Evolutionary conservation across 176 grass and related monocot genomes (phyloP), one percentile per base, ranked within the genome.

Genomic region (Alloteropsis semialata): DNA sequence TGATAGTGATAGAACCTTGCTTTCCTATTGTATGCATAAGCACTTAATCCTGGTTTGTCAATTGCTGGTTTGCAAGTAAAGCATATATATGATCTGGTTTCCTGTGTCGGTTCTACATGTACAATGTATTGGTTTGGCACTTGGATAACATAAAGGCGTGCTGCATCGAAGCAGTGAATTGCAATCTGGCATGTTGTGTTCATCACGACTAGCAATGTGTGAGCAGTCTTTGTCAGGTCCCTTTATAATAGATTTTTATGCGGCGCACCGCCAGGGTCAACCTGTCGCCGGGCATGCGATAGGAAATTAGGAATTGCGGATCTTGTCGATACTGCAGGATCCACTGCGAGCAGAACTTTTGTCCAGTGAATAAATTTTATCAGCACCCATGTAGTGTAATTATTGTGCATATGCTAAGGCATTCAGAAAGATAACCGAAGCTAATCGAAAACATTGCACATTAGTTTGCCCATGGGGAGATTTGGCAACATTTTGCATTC

Each of bases 401-500:
- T 25, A 25, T 56, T 1, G 21, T 59, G 56, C 56, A 27, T 28
- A 59, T 28, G 5, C 24, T 59, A 4, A 27, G 56, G 56, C 56
- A 27, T 27, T 59, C 56, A 27, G 24, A 59, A 24, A 58, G 55
- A 27, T 6, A 58, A 58, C 4, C 3, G n/a, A 58, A 58, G 55
- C n/a, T 54, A 27, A 25, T 54, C 19, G 19, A 58, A 27, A 37
- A 36, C 71, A 32, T 60, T 59, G 29, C 39, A 30, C n/a, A 44
- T 28, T 16, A 33, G 37, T 45, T n/a, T n/a, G n/a, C 17, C 54
- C 13, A 8, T 46, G 15, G 19, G 21, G 5, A 7, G 4, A 37
- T 48, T 5, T 16, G 41, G 25, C 69, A 50, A 78, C 43, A 54
- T 56, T 63, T 72, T 32, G 30, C 38, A 86, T 86, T 77, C 72